Evolutionary conservation across 352 stramenopile genomes (phyloP).

Genomic region (Phytophthora foliorum): DNA sequence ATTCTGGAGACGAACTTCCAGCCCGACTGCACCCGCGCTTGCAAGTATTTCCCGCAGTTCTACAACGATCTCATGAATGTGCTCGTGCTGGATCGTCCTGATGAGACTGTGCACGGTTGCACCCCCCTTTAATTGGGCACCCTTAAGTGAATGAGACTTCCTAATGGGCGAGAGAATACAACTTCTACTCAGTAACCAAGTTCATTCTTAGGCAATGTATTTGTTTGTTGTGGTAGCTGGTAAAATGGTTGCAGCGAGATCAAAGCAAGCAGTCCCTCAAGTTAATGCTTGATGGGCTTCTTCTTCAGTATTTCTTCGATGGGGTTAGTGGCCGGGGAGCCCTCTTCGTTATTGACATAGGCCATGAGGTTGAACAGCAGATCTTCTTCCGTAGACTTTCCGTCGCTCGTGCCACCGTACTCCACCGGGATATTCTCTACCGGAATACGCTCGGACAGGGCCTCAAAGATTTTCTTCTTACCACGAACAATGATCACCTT

Average conservation of each 20-base stretch:
- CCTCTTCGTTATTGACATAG: conserved; percentile 74
- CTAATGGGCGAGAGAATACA: neutral
- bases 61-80: conserved; percentile 71
- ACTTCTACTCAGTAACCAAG: conserved; percentile 1
- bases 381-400: conserved; percentile 73
- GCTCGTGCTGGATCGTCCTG: conserved; percentile 51
- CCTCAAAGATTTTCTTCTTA: conserved; percentile 87
- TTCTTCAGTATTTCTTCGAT: conserved; percentile 58
- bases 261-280: neutral
- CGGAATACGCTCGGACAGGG: conserved; percentile 74
- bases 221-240: conserved; percentile 14
- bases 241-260: conserved; percentile 1
- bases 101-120: conserved; percentile 53
- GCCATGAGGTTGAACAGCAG: conserved; percentile 82
- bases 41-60: conserved; percentile 64
- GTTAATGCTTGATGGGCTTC: conserved; percentile 58
- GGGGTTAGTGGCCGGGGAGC: conserved; percentile 62
- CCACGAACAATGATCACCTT: conserved; percentile 93
- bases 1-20: conserved; percentile 71
- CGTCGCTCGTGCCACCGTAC: conserved; percentile 75
- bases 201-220: conserved; percentile 17
- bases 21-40: conserved; percentile 62
- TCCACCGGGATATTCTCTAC: conserved; percentile 85
- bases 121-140: conserved; percentile 44
- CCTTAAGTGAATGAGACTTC: too few relatives aligned